Evolutionary conservation across 179 eudicot genomes (phyloP).

Genomic region (Monotropa hypopitys): DNA sequence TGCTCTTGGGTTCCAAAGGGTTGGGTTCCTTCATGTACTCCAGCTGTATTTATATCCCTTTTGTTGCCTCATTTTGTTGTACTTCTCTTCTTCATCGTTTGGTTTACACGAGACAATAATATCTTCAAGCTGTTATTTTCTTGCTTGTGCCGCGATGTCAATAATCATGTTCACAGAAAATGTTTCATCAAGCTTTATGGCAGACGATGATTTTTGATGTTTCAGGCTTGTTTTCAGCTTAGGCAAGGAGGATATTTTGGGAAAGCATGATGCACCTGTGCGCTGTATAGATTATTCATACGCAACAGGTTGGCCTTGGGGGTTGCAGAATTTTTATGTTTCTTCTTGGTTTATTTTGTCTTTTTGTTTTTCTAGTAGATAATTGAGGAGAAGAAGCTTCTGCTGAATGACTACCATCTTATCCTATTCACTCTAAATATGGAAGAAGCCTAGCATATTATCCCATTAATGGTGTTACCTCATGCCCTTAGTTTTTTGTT

Average conservation of each 20-base stretch:
- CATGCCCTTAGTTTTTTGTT: not conserved
- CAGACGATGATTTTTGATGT: slow-evolving; percentile 8
- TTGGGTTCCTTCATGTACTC: not conserved
- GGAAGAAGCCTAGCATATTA: not conserved
- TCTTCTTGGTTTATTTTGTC: not conserved
- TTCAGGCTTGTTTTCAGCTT: slow-evolving; percentile 64
- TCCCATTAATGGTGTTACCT: not conserved
- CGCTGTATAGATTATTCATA: slow-evolving; percentile 88
- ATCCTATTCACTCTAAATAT: not conserved
- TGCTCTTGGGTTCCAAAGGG: not conserved
- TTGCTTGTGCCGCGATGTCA: not conserved
- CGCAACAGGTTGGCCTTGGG: slow-evolving; percentile 48
- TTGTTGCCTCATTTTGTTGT: not conserved
- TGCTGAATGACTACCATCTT: not conserved
- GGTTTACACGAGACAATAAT: not conserved
- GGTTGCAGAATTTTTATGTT: not conserved
- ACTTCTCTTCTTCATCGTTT: not conserved
- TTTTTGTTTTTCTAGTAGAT: not conserved
- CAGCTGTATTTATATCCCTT: not conserved
- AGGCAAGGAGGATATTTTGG: slow-evolving; percentile 84
- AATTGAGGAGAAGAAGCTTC: not conserved
- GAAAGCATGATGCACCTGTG: slow-evolving; percentile 78
- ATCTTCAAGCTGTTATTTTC: not conserved
- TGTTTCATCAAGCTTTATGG: slow-evolving; percentile 3
- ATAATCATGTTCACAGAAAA: not conserved